phyloP scores from a whole-genome alignment of 1,139 yeast genomes.

The Meyerozyma sp. region DNA sequence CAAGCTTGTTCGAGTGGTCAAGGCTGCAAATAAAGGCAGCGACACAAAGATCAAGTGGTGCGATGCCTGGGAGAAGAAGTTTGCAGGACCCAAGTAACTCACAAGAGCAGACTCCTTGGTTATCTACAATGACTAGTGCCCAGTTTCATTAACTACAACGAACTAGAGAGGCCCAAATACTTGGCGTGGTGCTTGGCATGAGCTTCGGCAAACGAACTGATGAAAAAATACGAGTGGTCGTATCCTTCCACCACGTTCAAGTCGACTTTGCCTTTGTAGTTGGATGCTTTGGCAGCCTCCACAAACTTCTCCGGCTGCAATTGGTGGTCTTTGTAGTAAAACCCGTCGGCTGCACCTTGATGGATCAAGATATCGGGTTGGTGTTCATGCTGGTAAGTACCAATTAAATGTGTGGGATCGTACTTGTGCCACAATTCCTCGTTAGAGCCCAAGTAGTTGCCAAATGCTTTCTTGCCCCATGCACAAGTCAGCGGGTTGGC shows the following conservation, averaged over 20 bases:
- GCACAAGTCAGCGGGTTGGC: conserved; percentile 68
- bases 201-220: conserved; percentile 73
- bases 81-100: too few relatives aligned
- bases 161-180: conserved; percentile 49
- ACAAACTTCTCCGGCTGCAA: conserved; percentile 72
- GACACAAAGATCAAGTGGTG: conserved; percentile 48
- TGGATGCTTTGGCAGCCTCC: conserved; percentile 55
- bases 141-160: not conserved
- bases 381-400: conserved; percentile 43
- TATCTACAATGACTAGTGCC: too few relatives aligned
- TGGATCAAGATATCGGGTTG: conserved; percentile 70
- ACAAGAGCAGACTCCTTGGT: too few relatives aligned
- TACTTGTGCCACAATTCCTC: conserved; percentile 59
- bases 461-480: conserved; percentile 83
- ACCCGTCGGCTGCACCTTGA: conserved; percentile 74
- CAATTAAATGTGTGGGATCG: conserved; percentile 76
- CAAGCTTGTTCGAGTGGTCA: conserved; percentile 30
- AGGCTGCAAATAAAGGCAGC: conserved; percentile 30
- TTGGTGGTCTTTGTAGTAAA: conserved; percentile 57
- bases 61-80: conserved; percentile 44
- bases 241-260: conserved; percentile 72
- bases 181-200: conserved; percentile 89
- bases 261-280: conserved; percentile 57
- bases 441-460: conserved; percentile 67
- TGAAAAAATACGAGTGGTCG: conserved; percentile 87